These are phyloP conservation scores for Hypocreales sp. DNA, from an alignment of 2,329 filamentous ascomycete species.

Conservation along the genomic window DNA sequence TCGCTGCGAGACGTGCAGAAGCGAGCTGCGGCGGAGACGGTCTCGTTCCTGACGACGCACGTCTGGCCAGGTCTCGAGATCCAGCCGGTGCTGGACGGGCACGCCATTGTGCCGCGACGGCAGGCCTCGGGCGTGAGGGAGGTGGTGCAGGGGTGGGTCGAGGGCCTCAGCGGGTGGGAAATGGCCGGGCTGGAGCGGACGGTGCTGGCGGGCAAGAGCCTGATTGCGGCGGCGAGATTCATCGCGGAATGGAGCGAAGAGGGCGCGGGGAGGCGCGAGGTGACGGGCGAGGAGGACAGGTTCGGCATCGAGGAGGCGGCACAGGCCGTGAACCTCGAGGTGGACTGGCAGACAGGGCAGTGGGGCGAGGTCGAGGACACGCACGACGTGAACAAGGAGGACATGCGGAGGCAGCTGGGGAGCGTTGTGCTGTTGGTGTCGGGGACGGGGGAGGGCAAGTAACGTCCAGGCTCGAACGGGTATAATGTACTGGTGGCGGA, in stretches of 20 bases:
- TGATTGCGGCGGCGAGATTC: conserved; percentile 62
- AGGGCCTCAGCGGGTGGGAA: conserved; percentile 58
- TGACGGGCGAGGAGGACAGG: conserved; percentile 10
- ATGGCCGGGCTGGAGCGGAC: conserved; percentile 76
- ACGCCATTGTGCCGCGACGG: conserved; percentile 58
- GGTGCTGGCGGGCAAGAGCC: conserved; percentile 71
- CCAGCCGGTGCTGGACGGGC: conserved; percentile 59
- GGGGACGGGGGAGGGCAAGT: conserved; percentile 25
- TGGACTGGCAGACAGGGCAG: conserved; percentile 73
- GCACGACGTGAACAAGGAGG: conserved; percentile 90
- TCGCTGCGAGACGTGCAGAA: conserved; percentile 61
- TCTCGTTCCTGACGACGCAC: conserved; percentile 51
- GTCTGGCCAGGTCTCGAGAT: conserved; percentile 80
- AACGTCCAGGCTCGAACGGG: too few species aligned
- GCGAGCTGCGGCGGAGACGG: conserved; percentile 51
- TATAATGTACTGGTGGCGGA: too few species aligned
- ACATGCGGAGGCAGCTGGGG: conserved; percentile 73
- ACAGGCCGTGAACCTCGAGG: conserved; percentile 64
- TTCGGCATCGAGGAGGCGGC: conserved; percentile 80
- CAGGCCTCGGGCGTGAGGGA: conserved; percentile 64
- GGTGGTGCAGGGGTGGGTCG: conserved; percentile 65
- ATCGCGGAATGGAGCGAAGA: conserved; percentile 80
- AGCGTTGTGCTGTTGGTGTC: conserved; percentile 72
- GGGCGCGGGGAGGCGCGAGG: conserved; percentile 33
- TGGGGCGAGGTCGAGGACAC: conserved; percentile 98